Percentiles rank a stretch among this genome's conserved stretches.
These are phyloP conservation scores for Didymosphaeria variabile DNA, from an alignment of 2,329 filamentous ascomycete species.

Conservation along the genomic window DNA sequence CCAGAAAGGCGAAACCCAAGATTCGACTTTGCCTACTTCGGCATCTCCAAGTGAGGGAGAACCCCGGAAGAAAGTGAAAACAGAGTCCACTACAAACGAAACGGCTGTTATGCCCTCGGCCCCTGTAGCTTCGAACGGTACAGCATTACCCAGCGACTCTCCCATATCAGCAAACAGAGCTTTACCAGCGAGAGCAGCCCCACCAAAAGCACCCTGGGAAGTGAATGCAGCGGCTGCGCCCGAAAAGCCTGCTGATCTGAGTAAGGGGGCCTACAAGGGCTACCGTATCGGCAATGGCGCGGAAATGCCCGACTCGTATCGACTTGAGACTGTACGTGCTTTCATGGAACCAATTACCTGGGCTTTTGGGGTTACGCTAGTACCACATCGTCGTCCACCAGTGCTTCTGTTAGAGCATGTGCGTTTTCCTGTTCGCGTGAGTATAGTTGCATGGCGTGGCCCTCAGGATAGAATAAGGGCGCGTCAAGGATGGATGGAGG, in stretches of 20 bases:
- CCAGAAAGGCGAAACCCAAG: constrained; percentile 21
- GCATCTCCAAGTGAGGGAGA: constrained; percentile 31
- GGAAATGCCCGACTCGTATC: constrained; percentile 67
- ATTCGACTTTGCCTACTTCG: constrained; percentile 20
- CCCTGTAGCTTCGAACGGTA: constrained; percentile 20
- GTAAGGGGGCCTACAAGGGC: constrained; percentile 62
- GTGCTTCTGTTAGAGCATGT: constrained; percentile 59
- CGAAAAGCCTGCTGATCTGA: constrained; percentile 34
- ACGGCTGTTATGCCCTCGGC: constrained; percentile 20
- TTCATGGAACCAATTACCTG: constrained; percentile 67
- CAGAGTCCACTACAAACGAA: constrained; percentile 31
- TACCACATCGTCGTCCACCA: constrained; percentile 56
- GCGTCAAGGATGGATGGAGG: constrained; percentile 64
- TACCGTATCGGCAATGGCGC: constrained; percentile 65
- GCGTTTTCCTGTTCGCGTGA: constrained; percentile 66
- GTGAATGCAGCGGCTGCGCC: constrained; percentile 29
- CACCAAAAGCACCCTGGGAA: constrained; percentile 40
- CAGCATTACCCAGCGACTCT: neutral
- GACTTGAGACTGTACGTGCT: constrained; percentile 63
- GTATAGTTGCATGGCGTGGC: constrained; percentile 61
- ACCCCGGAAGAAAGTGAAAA: constrained; percentile 52
- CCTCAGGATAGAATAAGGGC: constrained; percentile 63
- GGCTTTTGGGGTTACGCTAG: constrained; percentile 65
- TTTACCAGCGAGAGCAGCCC: constrained; percentile 38
- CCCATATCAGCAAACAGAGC: constrained; percentile 33